Base-by-base conservation (phyloP, 208 protist species). In the Leishmania arabica region DNA sequence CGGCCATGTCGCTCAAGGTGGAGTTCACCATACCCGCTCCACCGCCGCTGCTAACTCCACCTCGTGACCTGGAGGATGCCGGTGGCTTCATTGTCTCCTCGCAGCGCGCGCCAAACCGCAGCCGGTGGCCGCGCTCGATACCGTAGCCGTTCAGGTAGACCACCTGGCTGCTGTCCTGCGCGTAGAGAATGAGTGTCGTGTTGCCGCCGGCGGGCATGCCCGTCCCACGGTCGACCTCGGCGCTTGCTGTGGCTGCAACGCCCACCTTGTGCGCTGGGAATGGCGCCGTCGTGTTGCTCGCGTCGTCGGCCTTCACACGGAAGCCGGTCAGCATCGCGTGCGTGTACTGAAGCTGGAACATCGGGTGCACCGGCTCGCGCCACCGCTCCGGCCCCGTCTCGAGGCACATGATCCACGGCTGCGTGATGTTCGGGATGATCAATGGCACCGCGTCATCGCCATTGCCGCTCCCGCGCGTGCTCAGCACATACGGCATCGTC, bases 391-490 rank as follows among this genome's bases (percentile, higher is more conserved):
- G 83, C 0, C 84, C 90, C 1, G 84, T 91, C 74, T 94, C 92
- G 37, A 94, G 68, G 65, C 92, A 95, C 84, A 95, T 88, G 58
- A 93, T 89, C 92, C 92, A 95, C 51, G 92, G 90, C 85, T 92
- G 84, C 40, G 84, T 89, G 69, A 90, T 83, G 80, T 89, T 91
- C 1, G 91, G 91, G 0, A 72, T 72, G 27, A 85, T 78, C 9
- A 11, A 0, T 37, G 81, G 6, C 27, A 21, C 45, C 40, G 62
- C 27, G 34, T 37, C 54, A 66, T 85, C 88, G 69, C 80, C 84
- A 60, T 64, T 40, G 71, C 84, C 77, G 75, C 51, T 21, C 49
- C 79, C 74, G n/a, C 68, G 53, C 34, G 60, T 81, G 77, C 85
- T 93, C 11, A 91, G 69, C 54, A 42, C 73, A 74, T 84, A 76